A percentile compares a stretch with the other conserved stretches of the same genome.
Conservation (phyloP, 305 asterid genomes). For the Fraxinus nigra region DNA sequence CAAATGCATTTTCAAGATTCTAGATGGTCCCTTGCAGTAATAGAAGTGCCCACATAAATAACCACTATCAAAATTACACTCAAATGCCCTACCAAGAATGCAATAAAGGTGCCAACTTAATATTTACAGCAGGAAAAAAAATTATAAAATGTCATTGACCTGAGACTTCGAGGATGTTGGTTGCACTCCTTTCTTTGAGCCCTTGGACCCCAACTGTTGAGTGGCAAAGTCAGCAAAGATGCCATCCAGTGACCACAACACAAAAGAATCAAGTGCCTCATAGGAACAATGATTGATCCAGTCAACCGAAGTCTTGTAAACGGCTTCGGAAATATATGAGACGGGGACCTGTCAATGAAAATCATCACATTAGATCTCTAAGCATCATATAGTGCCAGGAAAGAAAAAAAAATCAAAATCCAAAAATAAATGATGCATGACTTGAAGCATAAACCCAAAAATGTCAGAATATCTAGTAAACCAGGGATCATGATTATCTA, state of each 20-base stretch:
- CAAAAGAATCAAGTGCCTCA: constrained; percentile 69
- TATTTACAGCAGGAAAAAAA: not conserved
- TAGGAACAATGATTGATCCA: constrained; percentile 70
- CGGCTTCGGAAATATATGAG: constrained; percentile 59
- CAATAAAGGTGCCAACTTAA: not conserved
- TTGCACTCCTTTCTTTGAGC: constrained; percentile 62
- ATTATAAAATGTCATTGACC: constrained; percentile 33
- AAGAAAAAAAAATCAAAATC: not conserved
- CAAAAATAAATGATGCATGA: not conserved
- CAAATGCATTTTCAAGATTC: not conserved
- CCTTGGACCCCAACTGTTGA: constrained; percentile 58
- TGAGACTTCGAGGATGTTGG: constrained; percentile 68
- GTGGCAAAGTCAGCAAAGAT: constrained; percentile 59
- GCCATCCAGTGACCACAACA: constrained; percentile 69
- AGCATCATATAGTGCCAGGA: not conserved
- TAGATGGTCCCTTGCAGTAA: not conserved
- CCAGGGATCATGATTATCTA: not conserved
- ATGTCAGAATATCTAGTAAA: not conserved
- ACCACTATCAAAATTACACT: not conserved
- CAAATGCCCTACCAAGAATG: not conserved
- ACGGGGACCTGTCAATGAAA: constrained; percentile 59
- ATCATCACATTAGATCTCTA: not conserved
- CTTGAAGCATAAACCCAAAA: not conserved
- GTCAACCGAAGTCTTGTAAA: constrained; percentile 69
- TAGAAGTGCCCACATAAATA: not conserved